A percentile compares a stretch with the other conserved stretches of the same genome.
Conservation (phyloP, 352 stramenopile species). For the Phytophthora sojae region DNA sequence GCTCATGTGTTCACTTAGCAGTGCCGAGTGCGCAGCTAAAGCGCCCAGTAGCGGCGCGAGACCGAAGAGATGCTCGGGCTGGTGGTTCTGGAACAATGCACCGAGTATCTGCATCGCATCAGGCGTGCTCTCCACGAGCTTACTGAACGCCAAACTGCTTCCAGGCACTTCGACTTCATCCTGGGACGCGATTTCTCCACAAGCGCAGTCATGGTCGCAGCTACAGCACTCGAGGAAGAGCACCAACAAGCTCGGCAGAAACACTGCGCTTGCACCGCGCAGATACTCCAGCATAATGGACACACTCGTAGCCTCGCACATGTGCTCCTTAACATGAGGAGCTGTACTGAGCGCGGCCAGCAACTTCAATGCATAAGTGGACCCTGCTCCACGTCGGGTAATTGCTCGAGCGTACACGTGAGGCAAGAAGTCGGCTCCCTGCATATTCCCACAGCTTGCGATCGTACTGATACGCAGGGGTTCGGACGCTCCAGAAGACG, state of each 20-base stretch:
- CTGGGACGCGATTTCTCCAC: constrained; percentile 2
- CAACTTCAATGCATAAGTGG: constrained; percentile 51
- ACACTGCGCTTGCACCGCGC: constrained; percentile 31
- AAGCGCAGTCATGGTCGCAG: constrained; percentile 22
- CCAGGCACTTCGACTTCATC: constrained; percentile 6
- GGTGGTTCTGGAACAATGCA: constrained; percentile 52
- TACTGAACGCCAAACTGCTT: constrained; percentile 42
- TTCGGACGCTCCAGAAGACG: constrained; percentile 11
- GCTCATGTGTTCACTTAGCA: constrained; percentile 49
- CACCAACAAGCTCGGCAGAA: constrained; percentile 46
- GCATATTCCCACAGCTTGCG: constrained; percentile 23
- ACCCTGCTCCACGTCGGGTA: constrained; percentile 29
- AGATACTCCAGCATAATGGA: constrained; percentile 44
- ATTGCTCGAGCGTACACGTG: constrained; percentile 41
- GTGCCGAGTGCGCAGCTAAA: constrained; percentile 39
- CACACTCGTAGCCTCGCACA: constrained; percentile 39
- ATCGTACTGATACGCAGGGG: constrained; percentile 31
- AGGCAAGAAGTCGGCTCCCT: constrained; percentile 17
- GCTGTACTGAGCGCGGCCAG: constrained; percentile 39
- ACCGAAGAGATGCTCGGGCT: constrained; percentile 49
- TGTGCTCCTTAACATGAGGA: constrained; percentile 28
- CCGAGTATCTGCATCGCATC: constrained; percentile 37
- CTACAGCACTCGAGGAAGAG: constrained; percentile 51
- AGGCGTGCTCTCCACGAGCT: constrained; percentile 38
- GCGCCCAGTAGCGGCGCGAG: constrained; percentile 53